A percentile compares a stretch with the other conserved stretches of the same genome.
Evolutionary conservation across 352 stramenopile genomes (phyloP).

Genomic region (Pythium diclinum): DNA sequence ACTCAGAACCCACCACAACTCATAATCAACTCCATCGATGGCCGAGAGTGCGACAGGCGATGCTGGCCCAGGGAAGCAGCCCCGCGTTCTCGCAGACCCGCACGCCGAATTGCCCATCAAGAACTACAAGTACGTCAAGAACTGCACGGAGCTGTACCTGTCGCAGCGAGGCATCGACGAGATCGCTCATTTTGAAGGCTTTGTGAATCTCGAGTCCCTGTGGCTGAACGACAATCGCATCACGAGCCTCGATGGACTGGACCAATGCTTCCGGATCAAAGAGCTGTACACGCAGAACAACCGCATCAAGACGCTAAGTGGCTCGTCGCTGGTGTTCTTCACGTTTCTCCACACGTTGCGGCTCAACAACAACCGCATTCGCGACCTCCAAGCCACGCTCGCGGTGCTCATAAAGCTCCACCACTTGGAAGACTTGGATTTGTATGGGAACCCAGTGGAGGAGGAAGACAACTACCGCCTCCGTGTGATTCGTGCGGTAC

Average conservation of each 20-base stretch:
- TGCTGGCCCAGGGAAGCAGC: conserved; percentile 12
- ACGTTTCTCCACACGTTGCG: conserved; percentile 59
- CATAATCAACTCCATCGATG: neutral
- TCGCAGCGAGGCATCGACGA: conserved; percentile 72
- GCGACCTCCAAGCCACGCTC: conserved; percentile 44
- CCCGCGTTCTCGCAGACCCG: conserved; percentile 49
- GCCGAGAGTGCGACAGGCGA: neutral
- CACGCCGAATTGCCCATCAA: conserved; percentile 78
- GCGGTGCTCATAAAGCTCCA: conserved; percentile 31
- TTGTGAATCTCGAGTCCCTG: conserved; percentile 87
- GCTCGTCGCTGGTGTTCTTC: conserved; percentile 54
- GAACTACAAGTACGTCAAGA: conserved; percentile 90
- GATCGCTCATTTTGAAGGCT: conserved; percentile 80
- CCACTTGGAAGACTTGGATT: conserved; percentile 55
- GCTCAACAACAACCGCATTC: conserved; percentile 57
- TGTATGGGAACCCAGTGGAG: conserved; percentile 64
- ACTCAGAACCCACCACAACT: neutral
- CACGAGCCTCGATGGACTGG: conserved; percentile 57
- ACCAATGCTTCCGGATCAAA: conserved; percentile 87
- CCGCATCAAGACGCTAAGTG: conserved; percentile 50
- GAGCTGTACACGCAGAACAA: conserved; percentile 89
- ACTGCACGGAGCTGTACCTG: conserved; percentile 86
- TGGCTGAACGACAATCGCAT: conserved; percentile 90
- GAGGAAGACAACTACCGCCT: conserved; percentile 77
- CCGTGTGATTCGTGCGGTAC: conserved; percentile 53